These are phyloP conservation scores for Lonicera japonica DNA, from an alignment of 129 eudicot species.

Conservation along the genomic window DNA sequence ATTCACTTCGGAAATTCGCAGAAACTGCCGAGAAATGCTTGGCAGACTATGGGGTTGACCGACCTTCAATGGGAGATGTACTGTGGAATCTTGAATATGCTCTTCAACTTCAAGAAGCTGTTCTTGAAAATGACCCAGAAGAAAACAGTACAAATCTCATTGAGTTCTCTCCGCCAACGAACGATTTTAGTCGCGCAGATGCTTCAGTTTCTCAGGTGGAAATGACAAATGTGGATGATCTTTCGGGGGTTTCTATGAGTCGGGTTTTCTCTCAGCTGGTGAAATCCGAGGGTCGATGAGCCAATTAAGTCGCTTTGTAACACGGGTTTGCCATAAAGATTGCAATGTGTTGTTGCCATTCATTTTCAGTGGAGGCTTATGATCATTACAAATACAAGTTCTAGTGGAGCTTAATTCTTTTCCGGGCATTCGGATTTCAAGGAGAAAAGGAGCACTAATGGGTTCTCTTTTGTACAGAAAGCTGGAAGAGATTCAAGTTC, in stretches of 20 bases:
- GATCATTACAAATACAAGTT: no score
- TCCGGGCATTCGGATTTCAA: no score
- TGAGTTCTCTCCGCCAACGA: conserved; percentile 69
- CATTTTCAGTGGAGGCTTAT: no score
- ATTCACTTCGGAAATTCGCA: conserved; percentile 76
- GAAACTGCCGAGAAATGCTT: conserved; percentile 95
- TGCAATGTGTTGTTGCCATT: no score
- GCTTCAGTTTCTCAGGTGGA: conserved; percentile 33
- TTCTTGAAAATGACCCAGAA: conserved; percentile 59
- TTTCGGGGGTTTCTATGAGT: conserved; percentile 84
- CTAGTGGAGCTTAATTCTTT: no score
- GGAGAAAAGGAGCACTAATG: not conserved
- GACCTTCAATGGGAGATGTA: conserved; percentile 94
- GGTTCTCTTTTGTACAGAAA: not conserved
- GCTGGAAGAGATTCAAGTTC: not conserved
- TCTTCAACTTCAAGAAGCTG: conserved; percentile 82
- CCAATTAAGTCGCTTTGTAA: no score
- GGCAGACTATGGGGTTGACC: conserved; percentile 84
- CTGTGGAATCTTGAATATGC: conserved; percentile 95
- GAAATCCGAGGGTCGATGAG: conserved; percentile 81
- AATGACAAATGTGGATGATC: conserved; percentile 53
- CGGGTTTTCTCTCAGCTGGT: conserved; percentile 85
- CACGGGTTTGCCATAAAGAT: no score
- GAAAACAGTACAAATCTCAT: conserved; percentile 78
- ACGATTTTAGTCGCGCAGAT: conserved; percentile 37